Evolutionary conservation across 192 early-diverging fungal species (phyloP), one percentile per base, ranked within the genome.

Genomic region (Obelidium mucronatum): DNA sequence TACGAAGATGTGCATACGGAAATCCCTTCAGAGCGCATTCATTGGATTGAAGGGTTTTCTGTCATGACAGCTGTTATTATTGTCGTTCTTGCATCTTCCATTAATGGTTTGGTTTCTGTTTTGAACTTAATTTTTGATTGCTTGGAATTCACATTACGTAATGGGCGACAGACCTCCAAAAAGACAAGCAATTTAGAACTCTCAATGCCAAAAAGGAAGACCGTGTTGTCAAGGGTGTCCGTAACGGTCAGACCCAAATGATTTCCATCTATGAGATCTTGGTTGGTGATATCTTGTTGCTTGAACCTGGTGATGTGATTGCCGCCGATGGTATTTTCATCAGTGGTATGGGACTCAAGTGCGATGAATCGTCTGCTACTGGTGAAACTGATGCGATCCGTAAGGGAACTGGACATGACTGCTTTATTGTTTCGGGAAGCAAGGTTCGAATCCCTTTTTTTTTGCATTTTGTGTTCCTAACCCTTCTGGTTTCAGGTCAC

Each of bases 261-360:
- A 85, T 99, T 55, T 90, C 92, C 54, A 85, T 94, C 72, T 86
- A 88, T 76, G 92, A 95, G 34, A 66, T 99, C 40, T 85, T 94
- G 74, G 95, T 96, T n/a, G 97, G 97, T 34, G 97, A 99, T 78
- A 87, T 99, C 64, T 73, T 94, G 73, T 79, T 92, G 42, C 78
- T 99, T 58, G 94, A 95, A 74, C 92, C 94, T 5, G 98, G 98
- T 68, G 97, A 98, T 80, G 92, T 98, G 24, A 74, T 97, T 30
- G 91, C 94, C 2, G 96, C 95, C 17, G 97, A 99, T 78, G 96
- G 94, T 77, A 80, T 98, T 54, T 90, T 90, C 61, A 76, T 98
- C 48, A 78, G 79, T 48, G 94, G 92, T 22, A 92, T 92, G 81
- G 93, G 94, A 81, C 81, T 97, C 55, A 87, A 87, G 37, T 92